Evolutionary conservation across 768 basidiomycete species (phyloP).

Genomic region (Rhodotorula taiwanensis): DNA sequence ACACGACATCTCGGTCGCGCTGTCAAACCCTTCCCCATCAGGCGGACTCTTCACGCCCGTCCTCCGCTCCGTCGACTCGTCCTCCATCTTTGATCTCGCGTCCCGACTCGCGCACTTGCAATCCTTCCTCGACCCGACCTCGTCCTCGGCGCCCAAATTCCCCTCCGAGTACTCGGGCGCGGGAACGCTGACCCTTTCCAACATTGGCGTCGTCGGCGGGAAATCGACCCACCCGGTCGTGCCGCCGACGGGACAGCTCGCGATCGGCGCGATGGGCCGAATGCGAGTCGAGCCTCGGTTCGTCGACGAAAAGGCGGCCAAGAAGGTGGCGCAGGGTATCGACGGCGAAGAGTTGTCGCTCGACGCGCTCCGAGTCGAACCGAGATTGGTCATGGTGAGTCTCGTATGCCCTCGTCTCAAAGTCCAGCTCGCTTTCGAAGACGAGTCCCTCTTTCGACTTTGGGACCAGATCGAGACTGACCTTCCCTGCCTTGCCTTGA

Average conservation of each 20-base stretch:
- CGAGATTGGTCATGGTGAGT: slow-evolving; percentile 42
- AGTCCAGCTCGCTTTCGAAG: too few relatives aligned
- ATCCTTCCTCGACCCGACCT: slow-evolving; percentile 59
- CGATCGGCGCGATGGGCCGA: slow-evolving; percentile 72
- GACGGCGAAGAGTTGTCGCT: slow-evolving; percentile 48
- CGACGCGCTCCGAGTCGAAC: slow-evolving; percentile 41
- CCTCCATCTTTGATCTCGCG: slow-evolving; percentile 48
- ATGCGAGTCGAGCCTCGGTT: slow-evolving; percentile 49
- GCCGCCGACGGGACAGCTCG: slow-evolving; percentile 73
- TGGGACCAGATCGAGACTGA: too few relatives aligned
- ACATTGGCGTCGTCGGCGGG: slow-evolving; percentile 70
- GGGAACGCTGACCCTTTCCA: slow-evolving; percentile 72
- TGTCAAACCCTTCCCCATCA: slow-evolving; percentile 60
- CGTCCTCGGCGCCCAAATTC: slow-evolving; percentile 43
- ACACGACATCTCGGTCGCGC: slow-evolving; percentile 68
- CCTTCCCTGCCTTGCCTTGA: slow-evolving; percentile 41
- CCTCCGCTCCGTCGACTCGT: slow-evolving; percentile 49
- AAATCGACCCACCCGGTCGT: slow-evolving; percentile 67
- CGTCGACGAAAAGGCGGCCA: slow-evolving; percentile 11
- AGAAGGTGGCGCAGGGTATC: slow-evolving; percentile 45
- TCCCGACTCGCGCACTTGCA: slow-evolving; percentile 58
- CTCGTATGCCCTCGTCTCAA: too few relatives aligned
- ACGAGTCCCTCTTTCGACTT: too few relatives aligned
- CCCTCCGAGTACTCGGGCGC: slow-evolving; percentile 5
- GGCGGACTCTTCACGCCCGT: slow-evolving; percentile 73